Percentiles rank a stretch among this genome's conserved stretches.
These are phyloP conservation scores for Brassica hybrid DNA, from an alignment of 441 rosid species.

Conservation along the genomic window DNA sequence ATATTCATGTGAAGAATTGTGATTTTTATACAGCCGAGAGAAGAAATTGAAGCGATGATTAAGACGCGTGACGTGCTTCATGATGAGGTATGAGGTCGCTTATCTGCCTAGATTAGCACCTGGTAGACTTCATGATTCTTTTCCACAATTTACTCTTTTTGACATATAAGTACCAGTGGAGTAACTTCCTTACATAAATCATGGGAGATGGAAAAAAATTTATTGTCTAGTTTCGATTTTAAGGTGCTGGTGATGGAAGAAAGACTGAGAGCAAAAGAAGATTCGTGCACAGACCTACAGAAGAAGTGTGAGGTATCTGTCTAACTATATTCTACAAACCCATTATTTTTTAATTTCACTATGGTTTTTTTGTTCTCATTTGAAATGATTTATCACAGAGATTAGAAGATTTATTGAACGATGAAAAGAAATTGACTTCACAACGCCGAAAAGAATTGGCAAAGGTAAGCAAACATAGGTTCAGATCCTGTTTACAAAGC, in stretches of 20 bases:
- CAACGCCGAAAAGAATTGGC: constrained; percentile 61
- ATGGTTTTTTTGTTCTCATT: constrained; percentile 32
- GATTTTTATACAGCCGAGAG: too few relatives aligned
- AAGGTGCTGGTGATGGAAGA: constrained; percentile 66
- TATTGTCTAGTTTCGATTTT: constrained; percentile 32
- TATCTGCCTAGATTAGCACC: background rate
- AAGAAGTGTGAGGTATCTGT: constrained; percentile 62
- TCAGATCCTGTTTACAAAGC: background rate
- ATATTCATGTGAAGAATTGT: too few relatives aligned
- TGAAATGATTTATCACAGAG: constrained; percentile 54
- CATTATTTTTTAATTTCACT: constrained; percentile 28
- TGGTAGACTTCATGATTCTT: constrained; percentile 2
- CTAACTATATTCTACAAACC: background rate
- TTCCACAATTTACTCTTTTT: background rate
- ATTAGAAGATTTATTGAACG: constrained; percentile 69
- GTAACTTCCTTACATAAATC: constrained; percentile 1
- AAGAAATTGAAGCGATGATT: background rate
- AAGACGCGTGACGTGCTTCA: constrained; percentile 59
- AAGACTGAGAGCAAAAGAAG: constrained; percentile 55
- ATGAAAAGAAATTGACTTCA: constrained; percentile 67
- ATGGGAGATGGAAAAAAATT: background rate
- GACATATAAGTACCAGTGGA: background rate
- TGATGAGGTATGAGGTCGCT: constrained; percentile 60
- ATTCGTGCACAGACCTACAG: constrained; percentile 57
- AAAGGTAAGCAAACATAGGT: constrained; percentile 54